Percentiles rank a stretch among this genome's conserved stretches.
These are phyloP conservation scores for Lactarius vividus DNA, from an alignment of 768 basidiomycete genomes.

Conservation along the genomic window DNA sequence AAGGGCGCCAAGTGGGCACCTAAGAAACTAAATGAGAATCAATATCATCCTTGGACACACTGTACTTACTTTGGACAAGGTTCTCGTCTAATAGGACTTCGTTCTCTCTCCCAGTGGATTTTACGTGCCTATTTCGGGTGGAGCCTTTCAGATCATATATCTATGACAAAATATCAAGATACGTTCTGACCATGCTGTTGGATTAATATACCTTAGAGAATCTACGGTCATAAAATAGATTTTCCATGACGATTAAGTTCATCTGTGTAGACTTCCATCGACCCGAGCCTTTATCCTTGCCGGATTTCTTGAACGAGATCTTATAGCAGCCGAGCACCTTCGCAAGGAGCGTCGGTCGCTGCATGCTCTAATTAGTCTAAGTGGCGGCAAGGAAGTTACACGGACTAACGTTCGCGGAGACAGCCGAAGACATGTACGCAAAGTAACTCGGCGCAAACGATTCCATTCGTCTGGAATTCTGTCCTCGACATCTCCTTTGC, in stretches of 20 bases:
- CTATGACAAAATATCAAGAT: constrained; percentile 39
- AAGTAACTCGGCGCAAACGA: constrained; percentile 98
- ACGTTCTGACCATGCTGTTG: neutral
- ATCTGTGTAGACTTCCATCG: constrained; percentile 83
- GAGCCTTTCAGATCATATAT: constrained; percentile 98
- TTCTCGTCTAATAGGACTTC: constrained; percentile 97
- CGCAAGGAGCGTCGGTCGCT: constrained; percentile 93
- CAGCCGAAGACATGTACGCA: constrained; percentile 95
- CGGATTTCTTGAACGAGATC: constrained; percentile 81
- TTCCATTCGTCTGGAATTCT: constrained; percentile 93
- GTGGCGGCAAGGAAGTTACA: neutral
- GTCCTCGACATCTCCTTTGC: constrained; percentile 91
- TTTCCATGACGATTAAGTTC: constrained; percentile 98
- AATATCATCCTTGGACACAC: constrained; percentile 5
- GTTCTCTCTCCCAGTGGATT: constrained; percentile 84
- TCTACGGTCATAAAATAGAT: constrained; percentile 87
- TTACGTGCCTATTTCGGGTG: constrained; percentile 89
- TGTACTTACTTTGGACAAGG: constrained; percentile 72
- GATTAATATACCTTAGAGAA: constrained; percentile 70
- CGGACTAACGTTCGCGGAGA: constrained; percentile 69
- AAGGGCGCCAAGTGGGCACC: constrained; percentile 86
- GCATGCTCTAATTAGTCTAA: constrained; percentile 15
- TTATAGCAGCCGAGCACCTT: constrained; percentile 98
- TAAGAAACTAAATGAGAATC: constrained; percentile 32
- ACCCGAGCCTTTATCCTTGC: constrained; percentile 60